These are phyloP conservation scores for Nepenthes gracilis DNA, from an alignment of 148 eudicot species.

Conservation along the genomic window DNA sequence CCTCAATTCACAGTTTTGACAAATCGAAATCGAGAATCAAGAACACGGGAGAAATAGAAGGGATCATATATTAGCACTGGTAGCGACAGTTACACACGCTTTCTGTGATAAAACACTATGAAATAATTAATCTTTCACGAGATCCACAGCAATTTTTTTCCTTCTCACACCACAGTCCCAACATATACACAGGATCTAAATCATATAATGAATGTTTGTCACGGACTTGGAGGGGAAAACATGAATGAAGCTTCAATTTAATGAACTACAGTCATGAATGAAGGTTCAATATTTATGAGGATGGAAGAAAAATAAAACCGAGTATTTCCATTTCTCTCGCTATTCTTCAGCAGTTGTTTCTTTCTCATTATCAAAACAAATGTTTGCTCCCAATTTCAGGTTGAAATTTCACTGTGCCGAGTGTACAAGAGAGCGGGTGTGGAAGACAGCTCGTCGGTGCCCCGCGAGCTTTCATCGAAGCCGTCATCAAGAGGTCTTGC, in stretches of 20 bases:
- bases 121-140: no score
- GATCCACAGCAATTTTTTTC: no score
- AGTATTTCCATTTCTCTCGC: background rate
- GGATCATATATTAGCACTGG: background rate
- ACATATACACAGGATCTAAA: background rate
- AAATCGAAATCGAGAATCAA: background rate
- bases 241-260: conserved; percentile 14
- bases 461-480: conserved; percentile 28
- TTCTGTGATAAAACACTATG: no score
- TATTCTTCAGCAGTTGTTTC: background rate
- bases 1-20: background rate
- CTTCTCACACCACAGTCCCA: no score
- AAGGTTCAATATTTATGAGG: background rate
- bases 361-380: background rate
- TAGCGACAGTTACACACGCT: no score
- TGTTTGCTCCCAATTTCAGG: conserved; percentile 22
- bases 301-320: background rate
- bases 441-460: conserved; percentile 66
- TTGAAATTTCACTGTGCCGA: conserved; percentile 82
- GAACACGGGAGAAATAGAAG: no score
- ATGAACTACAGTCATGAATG: background rate
- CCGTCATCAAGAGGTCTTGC: conserved; percentile 16
- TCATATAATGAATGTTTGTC: conserved; percentile 8
- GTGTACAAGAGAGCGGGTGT: conserved; percentile 88
- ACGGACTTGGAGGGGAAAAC: conserved; percentile 19